Percentiles rank a stretch among this genome's conserved stretches.
phyloP scores from a whole-genome alignment of 2,329 filamentous ascomycete species.

The Helicocarpus griseus region DNA sequence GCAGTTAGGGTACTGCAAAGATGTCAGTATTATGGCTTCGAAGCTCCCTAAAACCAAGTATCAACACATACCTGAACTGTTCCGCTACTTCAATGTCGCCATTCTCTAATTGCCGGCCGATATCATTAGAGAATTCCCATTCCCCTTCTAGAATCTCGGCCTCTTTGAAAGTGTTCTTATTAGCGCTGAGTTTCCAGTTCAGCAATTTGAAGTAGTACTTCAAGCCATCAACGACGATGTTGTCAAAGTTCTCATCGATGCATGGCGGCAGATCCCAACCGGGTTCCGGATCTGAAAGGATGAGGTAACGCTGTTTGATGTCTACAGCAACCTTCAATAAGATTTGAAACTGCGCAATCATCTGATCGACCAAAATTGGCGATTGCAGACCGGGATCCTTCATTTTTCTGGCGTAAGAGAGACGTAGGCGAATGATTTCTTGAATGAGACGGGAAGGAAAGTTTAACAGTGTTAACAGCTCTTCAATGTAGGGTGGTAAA shows the following conservation, averaged over 20 bases:
- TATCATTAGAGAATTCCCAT: constrained; percentile 94
- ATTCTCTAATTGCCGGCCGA: constrained; percentile 81
- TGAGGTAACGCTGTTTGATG: constrained; percentile 81
- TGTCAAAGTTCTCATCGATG: constrained; percentile 93
- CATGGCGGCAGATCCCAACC: constrained; percentile 95
- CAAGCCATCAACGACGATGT: constrained; percentile 80
- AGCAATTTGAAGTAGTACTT: constrained; percentile 99
- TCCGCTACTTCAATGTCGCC: constrained; percentile 96
- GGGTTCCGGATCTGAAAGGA: constrained; percentile 73
- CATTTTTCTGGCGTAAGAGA: constrained; percentile 89
- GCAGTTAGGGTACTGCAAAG: constrained; percentile 63
- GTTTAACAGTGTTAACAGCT: constrained; percentile 90
- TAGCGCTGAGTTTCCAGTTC: constrained; percentile 93
- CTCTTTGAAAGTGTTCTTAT: constrained; percentile 99
- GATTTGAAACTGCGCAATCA: constrained; percentile 94
- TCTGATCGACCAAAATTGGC: constrained; percentile 89
- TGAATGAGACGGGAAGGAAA: constrained; percentile 93
- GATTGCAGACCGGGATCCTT: constrained; percentile 90
- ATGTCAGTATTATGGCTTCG: constrained; percentile 18
- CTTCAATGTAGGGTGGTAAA: constrained; percentile 91
- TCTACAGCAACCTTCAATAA: constrained; percentile 81
- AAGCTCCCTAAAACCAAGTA: background rate
- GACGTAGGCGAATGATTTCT: constrained; percentile 85
- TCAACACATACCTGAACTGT: constrained; percentile 61
- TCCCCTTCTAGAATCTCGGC: constrained; percentile 95